Base-by-base conservation (phyloP, 495 filamentous ascomycete species). In the Friedmanniomyces simplex region DNA sequence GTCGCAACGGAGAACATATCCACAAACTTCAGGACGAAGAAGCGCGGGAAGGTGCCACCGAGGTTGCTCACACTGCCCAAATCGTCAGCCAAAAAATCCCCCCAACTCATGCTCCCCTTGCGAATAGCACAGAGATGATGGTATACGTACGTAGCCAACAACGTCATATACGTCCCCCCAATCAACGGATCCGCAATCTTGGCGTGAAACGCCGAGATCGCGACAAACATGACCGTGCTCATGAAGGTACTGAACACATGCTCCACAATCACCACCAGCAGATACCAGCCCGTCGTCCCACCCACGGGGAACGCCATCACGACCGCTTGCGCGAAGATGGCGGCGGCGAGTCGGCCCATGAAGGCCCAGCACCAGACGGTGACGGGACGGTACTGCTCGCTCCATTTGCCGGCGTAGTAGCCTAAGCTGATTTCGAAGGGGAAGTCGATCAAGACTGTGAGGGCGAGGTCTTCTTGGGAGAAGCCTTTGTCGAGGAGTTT, bases 381-480 rank as follows among this genome's bases (percentile, higher is more conserved):
- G 83, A 98, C 90, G 8, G 93, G 88, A 0, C 87, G 88, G 65
- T 91, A 93, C 60, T 87, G 78, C 51, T 89, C 87, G 24, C 88
- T 95, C 93, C 93, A 98, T 72, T 96, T 95, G 26, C 93, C 93
- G 7, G 89, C 93, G 70, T 97, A 97, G 76, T 98, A 98, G 30
- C 93, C 93, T 0, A 97, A 77, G 28, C 76, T 77, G 56, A 98
- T 91, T 68, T 98, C 93, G 28, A 98, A 96, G 18, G 93, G 93
- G 63, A 98, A 98, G 71, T 98, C 93, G 68, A 98, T 96, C n/a
- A n/a, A n/a, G n/a, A 97, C 93, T 1, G 93, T 96, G 50, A 98
- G 77, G 2, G 93, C 93, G 77, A 98, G 80, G 71, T 98, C 94
- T 70, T 96, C 91, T 66, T 96, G 91, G 55, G 87, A 88, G 73